Evolutionary conservation across 345 rosid genomes (phyloP).

Genomic region (rapeseed (Brassica napus)): Da-Ae NC_063438.1:2218001-2218500

Average conservation of each 20-base stretch:
- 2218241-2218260: constrained; percentile 61
- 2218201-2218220: constrained; percentile 24
- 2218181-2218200: constrained; percentile 50
- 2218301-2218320: constrained; percentile 71
- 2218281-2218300: constrained; percentile 62
- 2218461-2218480: constrained; percentile 52
- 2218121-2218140: constrained; percentile 56
- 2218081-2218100: constrained; percentile 73
- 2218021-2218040: constrained; percentile 37
- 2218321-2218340: constrained; percentile 55
- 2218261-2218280: constrained; percentile 49
- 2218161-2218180: constrained; percentile 59
- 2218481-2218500: constrained; percentile 57
- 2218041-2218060: constrained; percentile 53
- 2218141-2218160: constrained; percentile 44
- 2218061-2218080: constrained; percentile 56
- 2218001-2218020: constrained; percentile 46
- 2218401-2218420: constrained; percentile 65
- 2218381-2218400: constrained; percentile 56
- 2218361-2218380: constrained; percentile 58
- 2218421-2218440: constrained; percentile 48
- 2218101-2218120: constrained; percentile 43
- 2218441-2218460: constrained; percentile 53
- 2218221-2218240: constrained; percentile 41
- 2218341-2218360: constrained; percentile 61